Percentiles rank a stretch among this genome's conserved stretches.
Evolutionary conservation across 2,329 filamentous ascomycete species (phyloP).

Genomic region (Thyridium curvatum): DNA sequence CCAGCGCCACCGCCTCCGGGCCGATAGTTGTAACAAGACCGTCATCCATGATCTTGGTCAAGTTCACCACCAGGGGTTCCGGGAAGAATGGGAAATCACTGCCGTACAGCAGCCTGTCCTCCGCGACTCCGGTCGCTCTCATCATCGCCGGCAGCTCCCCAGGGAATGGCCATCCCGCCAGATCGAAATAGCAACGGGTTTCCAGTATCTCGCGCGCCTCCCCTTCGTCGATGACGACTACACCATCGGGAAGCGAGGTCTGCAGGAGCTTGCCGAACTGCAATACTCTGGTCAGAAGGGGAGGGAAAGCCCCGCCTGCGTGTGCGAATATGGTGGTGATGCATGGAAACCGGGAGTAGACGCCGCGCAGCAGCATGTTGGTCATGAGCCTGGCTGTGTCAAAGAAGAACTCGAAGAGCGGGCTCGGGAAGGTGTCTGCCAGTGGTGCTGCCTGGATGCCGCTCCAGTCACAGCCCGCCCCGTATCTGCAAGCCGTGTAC

Average conservation of each 20-base stretch:
- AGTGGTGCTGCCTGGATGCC: slow-evolving; percentile 10
- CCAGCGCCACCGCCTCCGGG: too few species aligned
- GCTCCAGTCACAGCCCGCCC: too few species aligned
- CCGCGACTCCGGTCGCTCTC: neutral
- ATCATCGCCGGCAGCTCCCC: neutral
- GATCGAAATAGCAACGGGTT: too few species aligned
- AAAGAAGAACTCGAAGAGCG: slow-evolving; percentile 43
- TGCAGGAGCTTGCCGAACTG: too few species aligned
- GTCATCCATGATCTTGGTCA: too few species aligned
- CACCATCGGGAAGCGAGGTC: too few species aligned
- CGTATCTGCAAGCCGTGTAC: slow-evolving; percentile 5
- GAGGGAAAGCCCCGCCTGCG: slow-evolving; percentile 35
- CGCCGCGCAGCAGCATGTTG: slow-evolving; percentile 41
- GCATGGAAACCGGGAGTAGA: slow-evolving; percentile 35
- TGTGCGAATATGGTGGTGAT: slow-evolving; percentile 43
- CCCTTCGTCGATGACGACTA: too few species aligned
- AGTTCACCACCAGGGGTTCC: too few species aligned
- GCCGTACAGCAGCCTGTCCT: slow-evolving; percentile 1
- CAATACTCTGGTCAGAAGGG: slow-evolving; percentile 21
- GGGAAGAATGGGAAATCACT: slow-evolving; percentile 2
- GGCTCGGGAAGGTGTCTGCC: slow-evolving; percentile 23
- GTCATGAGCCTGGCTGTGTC: slow-evolving; percentile 41
- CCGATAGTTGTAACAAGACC: too few species aligned
- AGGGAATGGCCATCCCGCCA: too few species aligned
- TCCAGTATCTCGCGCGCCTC: too few species aligned